Evolutionary conservation across 495 filamentous ascomycete species (phyloP).

Genomic region (Neurospora cerealis): DNA sequence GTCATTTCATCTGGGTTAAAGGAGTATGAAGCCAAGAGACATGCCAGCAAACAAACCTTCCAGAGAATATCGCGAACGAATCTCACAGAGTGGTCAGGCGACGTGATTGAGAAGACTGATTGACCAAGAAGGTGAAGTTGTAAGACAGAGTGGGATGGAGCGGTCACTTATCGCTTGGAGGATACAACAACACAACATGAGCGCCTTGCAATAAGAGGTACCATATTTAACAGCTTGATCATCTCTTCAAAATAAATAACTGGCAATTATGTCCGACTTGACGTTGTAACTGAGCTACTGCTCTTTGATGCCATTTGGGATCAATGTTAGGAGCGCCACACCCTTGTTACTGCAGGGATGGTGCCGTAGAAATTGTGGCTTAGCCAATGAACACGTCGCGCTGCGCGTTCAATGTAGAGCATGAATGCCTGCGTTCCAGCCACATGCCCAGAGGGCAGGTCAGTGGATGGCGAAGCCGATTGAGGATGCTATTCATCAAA

Average conservation of each 20-base stretch:
- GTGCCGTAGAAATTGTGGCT: neutral
- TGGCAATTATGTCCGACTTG: neutral
- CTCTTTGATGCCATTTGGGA: neutral
- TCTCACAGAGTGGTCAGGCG: neutral
- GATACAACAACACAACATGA: neutral
- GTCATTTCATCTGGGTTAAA: neutral
- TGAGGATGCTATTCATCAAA: neutral
- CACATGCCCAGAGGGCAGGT: neutral
- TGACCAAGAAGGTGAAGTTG: neutral
- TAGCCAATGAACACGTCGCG: neutral
- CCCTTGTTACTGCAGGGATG: neutral
- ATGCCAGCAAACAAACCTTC: neutral
- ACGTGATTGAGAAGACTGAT: neutral
- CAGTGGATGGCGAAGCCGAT: neutral
- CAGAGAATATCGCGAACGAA: neutral
- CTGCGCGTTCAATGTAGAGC: neutral
- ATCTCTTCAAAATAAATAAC: neutral
- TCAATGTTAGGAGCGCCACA: neutral
- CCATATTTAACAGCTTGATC: neutral
- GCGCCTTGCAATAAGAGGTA: neutral
- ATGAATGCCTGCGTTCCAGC: neutral
- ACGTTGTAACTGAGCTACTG: neutral
- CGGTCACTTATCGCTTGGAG: neutral
- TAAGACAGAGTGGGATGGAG: neutral
- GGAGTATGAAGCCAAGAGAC: neutral